Percentiles rank a stretch among this genome's conserved stretches.
phyloP scores from a whole-genome alignment of 1,284 basidiomycete genomes.

The Phellinidium pouzarii region DNA sequence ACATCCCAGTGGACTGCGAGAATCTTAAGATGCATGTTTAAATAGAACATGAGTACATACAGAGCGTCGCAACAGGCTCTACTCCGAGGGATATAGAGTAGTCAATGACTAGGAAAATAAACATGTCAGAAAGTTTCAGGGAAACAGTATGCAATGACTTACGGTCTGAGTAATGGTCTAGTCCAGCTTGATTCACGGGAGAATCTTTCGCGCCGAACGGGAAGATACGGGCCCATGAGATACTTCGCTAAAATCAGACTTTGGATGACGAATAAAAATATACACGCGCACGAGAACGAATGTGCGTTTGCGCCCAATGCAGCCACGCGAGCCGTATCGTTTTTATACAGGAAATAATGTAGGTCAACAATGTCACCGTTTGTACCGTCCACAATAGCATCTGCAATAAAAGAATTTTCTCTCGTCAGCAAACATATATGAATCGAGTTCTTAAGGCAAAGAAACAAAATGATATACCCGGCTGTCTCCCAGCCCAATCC shows the following conservation, averaged over 20 bases:
- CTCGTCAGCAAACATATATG: slow-evolving; percentile 23
- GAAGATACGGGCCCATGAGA: slow-evolving; percentile 44
- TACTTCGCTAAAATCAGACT: slow-evolving; percentile 23
- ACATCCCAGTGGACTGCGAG: slow-evolving; percentile 41
- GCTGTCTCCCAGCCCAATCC: slow-evolving; percentile 44
- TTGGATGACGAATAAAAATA: not conserved
- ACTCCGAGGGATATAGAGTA: slow-evolving; percentile 37
- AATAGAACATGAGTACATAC: slow-evolving; percentile 27
- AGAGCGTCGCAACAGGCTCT: slow-evolving; percentile 41
- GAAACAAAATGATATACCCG: too few relatives aligned
- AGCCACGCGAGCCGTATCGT: slow-evolving; percentile 39
- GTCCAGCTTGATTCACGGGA: slow-evolving; percentile 37
- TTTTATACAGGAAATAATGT: slow-evolving; percentile 43
- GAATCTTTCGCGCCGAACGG: slow-evolving; percentile 42
- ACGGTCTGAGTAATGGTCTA: slow-evolving; percentile 44
- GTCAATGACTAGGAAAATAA: slow-evolving; percentile 41
- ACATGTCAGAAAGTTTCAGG: not conserved
- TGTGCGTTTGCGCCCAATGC: slow-evolving; percentile 43
- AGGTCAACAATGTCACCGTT: slow-evolving; percentile 36
- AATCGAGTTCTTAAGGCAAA: not conserved
- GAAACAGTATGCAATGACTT: slow-evolving; percentile 14
- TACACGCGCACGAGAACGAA: slow-evolving; percentile 38
- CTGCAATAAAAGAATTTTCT: slow-evolving; percentile 25
- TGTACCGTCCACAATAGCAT: slow-evolving; percentile 7
- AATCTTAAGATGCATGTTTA: not conserved